Base-by-base conservation (phyloP, 305 asterid genomes). In the Solanum aculeatissimum region DNA sequence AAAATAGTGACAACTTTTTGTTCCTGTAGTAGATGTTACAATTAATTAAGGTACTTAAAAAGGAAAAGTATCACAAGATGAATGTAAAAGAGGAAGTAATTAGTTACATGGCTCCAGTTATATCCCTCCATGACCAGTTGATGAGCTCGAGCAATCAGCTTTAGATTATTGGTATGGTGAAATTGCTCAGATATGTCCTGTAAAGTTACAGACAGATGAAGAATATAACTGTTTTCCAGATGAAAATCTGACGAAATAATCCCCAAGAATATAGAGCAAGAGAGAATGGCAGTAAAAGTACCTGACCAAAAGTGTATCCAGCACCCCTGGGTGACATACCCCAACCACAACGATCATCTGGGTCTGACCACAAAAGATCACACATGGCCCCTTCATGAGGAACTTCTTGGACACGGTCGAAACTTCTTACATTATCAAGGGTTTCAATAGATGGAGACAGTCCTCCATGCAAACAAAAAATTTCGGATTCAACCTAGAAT, bases 361-460 rank as follows among this genome's bases (percentile, higher is more conserved):
- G 99, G 90, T 95, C 99, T 86, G 99, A 95, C 98, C 99, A 95
- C 85, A 95, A 91, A 63, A 95, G 92, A 87, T 95, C 99, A 80
- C 99, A 95, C 99, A 95, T 95, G 43, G 99, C 98, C 84, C 99
- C 99, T 90, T 95, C 99, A 86, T 95, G 99, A 54, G 99, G 99
- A 84, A 95, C 99, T 93, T 95, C 99, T 94, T 95, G 99, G 81
- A 95, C 97, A 87, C 99, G 99, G 66, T 95, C 99, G 68, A 95
- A 94, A 92, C 94, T 94, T 89, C 99, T 92, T 88, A 95, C 93
- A 87, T 91, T 94, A 85, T 95, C 99, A 58, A 95, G 97, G 84
- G 99, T 95, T 89, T 95, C 98, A 71, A 95, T 87, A 65, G 99
- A 94, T 15, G 99, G 99, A 83, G 99, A 95, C 85, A 95, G 84